Conservation (phyloP, 192 early-diverging fungal species). For the Rhizophagus clarus region DNA sequence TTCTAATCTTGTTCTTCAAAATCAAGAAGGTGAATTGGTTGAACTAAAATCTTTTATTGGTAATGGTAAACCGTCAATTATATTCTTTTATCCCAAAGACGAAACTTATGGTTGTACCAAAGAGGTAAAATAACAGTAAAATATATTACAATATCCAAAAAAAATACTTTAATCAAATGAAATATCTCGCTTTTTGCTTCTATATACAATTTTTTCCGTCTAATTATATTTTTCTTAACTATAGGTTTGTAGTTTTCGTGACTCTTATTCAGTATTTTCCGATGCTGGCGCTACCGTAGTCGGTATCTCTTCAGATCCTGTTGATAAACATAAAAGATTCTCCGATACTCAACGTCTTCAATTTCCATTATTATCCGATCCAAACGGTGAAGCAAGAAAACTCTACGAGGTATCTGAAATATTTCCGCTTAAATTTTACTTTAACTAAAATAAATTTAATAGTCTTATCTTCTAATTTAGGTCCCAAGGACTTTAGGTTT, state of each 20-base stretch:
- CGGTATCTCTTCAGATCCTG: slow-evolving; percentile 40
- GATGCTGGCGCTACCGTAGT: slow-evolving; percentile 41
- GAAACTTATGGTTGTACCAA: slow-evolving; percentile 40
- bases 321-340: slow-evolving; percentile 39
- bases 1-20: slow-evolving; percentile 32
- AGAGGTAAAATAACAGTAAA: slow-evolving; percentile 29
- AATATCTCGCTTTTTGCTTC: neutral
- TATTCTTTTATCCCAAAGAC: slow-evolving; percentile 50
- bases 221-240: neutral
- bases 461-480: neutral
- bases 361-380: slow-evolving; percentile 42
- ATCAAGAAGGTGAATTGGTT: slow-evolving; percentile 38
- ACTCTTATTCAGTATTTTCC: slow-evolving; percentile 38
- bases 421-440: neutral
- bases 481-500: slow-evolving; percentile 32
- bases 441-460: neutral
- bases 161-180: neutral
- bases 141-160: too few relatives aligned
- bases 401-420: slow-evolving; percentile 34
- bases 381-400: slow-evolving; percentile 30
- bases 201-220: neutral
- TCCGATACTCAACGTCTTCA: slow-evolving; percentile 29
- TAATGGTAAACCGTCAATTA: slow-evolving; percentile 25
- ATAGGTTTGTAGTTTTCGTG: slow-evolving; percentile 46
- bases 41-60: slow-evolving; percentile 37